Percentiles rank a stretch among this genome's conserved stretches.
These are phyloP conservation scores for Russula virescens DNA, from an alignment of 768 basidiomycete species.

Conservation along the genomic window DNA sequence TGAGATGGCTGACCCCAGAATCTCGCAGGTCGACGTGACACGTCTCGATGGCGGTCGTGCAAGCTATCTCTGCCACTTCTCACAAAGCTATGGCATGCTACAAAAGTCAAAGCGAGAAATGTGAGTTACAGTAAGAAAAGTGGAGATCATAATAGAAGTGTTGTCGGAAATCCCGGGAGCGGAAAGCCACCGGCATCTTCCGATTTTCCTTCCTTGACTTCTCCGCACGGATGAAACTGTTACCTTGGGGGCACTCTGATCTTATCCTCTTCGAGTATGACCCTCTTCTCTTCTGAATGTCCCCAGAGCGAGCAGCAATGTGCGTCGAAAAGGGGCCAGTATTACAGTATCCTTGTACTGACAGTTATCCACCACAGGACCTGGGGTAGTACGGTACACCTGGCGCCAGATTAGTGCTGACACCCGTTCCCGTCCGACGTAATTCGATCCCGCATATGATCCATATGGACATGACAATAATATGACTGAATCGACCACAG, in stretches of 20 bases:
- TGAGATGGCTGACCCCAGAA: no score
- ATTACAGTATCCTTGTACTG: no score
- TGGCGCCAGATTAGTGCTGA: constrained; percentile 1
- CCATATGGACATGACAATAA: constrained; percentile 90
- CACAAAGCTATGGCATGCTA: no score
- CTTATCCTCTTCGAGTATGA: constrained; percentile 45
- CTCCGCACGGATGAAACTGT: background rate
- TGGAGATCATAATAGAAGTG: no score
- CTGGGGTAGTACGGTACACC: background rate
- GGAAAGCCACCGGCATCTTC: no score
- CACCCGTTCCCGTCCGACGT: constrained; percentile 32
- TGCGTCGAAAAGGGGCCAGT: constrained; percentile 76
- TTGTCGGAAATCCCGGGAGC: no score
- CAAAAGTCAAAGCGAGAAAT: no score
- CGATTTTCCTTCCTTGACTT: no score
- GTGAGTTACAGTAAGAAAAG: no score
- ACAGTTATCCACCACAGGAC: background rate
- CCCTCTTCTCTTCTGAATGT: constrained; percentile 69
- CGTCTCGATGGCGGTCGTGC: no score
- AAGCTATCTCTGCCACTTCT: no score
- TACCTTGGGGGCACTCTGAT: background rate
- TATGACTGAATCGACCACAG: constrained; percentile 66
- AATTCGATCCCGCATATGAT: constrained; percentile 65
- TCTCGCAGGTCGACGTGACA: no score
- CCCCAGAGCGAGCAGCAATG: constrained; percentile 85